phyloP scores from a whole-genome alignment of 2,329 filamentous ascomycete genomes.

The Fusarium concolor region DNA sequence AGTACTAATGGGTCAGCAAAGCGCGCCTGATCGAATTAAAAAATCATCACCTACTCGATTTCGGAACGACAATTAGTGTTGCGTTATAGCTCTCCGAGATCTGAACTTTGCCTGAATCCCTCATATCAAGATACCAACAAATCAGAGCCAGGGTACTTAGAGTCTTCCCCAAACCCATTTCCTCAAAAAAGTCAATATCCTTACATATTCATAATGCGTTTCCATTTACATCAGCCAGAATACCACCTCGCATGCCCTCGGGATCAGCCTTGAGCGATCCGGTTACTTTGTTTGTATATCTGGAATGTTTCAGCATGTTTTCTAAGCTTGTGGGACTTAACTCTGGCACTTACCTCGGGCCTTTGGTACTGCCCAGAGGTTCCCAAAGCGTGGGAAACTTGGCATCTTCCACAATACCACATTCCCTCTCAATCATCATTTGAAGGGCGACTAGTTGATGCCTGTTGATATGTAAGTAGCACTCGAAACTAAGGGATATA shows the following conservation, averaged over 20 bases:
- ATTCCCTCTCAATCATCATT: neutral
- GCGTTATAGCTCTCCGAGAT: too few relatives aligned
- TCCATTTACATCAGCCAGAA: neutral
- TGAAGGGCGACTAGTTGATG: neutral
- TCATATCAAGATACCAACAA: too few relatives aligned
- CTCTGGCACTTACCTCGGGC: too few relatives aligned
- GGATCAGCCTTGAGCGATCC: neutral
- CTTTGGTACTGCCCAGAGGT: too few relatives aligned
- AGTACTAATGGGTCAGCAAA: too few relatives aligned
- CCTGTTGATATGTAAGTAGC: neutral
- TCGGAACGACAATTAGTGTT: too few relatives aligned
- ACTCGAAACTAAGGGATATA: too few relatives aligned
- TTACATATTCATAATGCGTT: accelerated
- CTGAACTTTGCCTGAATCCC: too few relatives aligned
- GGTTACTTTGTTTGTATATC: neutral
- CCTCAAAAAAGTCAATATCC: neutral
- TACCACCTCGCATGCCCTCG: neutral
- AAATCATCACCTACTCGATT: too few relatives aligned
- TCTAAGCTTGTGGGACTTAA: too few relatives aligned
- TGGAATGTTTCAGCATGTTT: neutral
- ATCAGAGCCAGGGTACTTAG: neutral
- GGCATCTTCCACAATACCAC: neutral
- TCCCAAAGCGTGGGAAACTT: neutral
- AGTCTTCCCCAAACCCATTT: neutral
- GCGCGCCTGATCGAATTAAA: too few relatives aligned